A percentile compares a stretch with the other conserved stretches of the same genome.
These are phyloP conservation scores for Sphaerulina vaccinii DNA, from an alignment of 2,329 filamentous ascomycete species.

Conservation along the genomic window DNA sequence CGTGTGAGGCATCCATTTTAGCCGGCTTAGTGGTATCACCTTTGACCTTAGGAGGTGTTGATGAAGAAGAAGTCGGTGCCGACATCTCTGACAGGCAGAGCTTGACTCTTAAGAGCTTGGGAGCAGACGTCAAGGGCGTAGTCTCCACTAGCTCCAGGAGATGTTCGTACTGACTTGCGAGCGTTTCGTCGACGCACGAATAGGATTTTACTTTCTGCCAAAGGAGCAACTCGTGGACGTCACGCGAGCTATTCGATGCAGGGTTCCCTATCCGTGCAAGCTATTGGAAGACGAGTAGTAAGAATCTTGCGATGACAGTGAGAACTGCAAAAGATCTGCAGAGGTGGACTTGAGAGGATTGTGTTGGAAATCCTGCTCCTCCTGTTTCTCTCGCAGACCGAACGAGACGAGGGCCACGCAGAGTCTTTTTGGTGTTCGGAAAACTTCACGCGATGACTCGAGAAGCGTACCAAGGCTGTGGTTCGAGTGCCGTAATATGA, in stretches of 20 bases:
- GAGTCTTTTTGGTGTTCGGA: no score
- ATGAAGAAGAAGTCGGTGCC: neutral
- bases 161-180: neutral
- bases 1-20: constrained; percentile 35
- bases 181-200: neutral
- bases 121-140: no score
- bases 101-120: no score
- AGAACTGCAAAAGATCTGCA: no score
- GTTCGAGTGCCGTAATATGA: no score
- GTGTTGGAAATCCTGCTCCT: neutral
- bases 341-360: no score
- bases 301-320: no score
- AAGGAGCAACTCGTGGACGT: neutral
- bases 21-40: neutral
- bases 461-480: no score
- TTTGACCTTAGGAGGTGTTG: neutral
- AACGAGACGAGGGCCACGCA: no score
- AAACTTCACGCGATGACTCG: no score
- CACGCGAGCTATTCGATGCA: neutral
- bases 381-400: neutral
- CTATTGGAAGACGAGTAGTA: no score
- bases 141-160: neutral
- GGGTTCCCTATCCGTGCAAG: neutral
- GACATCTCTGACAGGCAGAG: constrained; percentile 6
- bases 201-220: neutral